These are phyloP conservation scores for Orychophragmus violaceus DNA, from an alignment of 345 rosid genomes.

Conservation along the genomic window DNA sequence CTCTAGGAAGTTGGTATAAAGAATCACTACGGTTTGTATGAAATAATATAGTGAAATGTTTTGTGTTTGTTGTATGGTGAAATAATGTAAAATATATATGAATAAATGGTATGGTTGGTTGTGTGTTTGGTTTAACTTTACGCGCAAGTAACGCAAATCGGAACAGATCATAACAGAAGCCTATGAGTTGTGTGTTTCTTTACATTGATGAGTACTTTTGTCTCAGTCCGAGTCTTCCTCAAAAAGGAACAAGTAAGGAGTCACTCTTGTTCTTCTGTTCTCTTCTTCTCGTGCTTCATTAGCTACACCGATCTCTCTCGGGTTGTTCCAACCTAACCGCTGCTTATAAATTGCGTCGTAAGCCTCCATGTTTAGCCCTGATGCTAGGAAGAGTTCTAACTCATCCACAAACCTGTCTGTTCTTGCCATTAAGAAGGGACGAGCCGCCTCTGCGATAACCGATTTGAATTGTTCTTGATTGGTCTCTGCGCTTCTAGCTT, in stretches of 20 bases:
- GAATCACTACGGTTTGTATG: not conserved
- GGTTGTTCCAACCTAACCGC: constrained; percentile 37
- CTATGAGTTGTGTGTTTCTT: not conserved
- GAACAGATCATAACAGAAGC: not conserved
- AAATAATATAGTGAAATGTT: not conserved
- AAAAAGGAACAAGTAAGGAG: constrained; percentile 46
- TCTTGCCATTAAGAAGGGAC: constrained; percentile 58
- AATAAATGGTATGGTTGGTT: constrained; percentile 6
- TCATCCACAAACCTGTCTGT: constrained; percentile 58
- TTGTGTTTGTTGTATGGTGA: not conserved
- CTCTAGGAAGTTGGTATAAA: not conserved
- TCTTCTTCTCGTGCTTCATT: constrained; percentile 22
- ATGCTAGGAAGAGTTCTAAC: constrained; percentile 66
- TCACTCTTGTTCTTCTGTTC: constrained; percentile 10
- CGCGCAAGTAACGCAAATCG: not conserved
- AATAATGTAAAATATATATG: not conserved
- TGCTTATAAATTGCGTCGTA: constrained; percentile 59
- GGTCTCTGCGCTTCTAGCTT: constrained; percentile 31
- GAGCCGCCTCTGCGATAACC: constrained; percentile 47
- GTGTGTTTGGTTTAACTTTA: not conserved
- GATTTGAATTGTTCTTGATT: constrained; percentile 48
- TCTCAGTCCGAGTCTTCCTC: constrained; percentile 46
- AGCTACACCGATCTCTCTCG: constrained; percentile 16
- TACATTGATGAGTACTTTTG: not conserved
- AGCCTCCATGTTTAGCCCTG: constrained; percentile 63